A percentile compares a stretch with the other conserved stretches of the same genome.
phyloP scores from a whole-genome alignment of 345 rosid species.

The Anacardium occidentale region DNA sequence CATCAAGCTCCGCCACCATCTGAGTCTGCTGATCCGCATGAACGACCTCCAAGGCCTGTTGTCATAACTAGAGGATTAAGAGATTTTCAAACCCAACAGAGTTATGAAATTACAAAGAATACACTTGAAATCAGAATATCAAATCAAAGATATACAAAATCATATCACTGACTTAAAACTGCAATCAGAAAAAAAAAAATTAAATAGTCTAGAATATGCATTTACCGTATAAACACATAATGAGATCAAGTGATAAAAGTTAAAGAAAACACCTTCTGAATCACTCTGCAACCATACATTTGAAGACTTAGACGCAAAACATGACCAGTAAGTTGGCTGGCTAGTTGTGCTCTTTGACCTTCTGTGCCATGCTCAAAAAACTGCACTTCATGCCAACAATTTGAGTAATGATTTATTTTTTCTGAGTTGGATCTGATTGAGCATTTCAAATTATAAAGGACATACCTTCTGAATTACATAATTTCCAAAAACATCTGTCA shows the following conservation, averaged over 20 bases:
- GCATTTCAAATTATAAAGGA: slow-evolving; percentile 15
- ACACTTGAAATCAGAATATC: slow-evolving; percentile 3
- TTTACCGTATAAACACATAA: not conserved
- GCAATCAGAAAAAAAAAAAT: slow-evolving; percentile 7
- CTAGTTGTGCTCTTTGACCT: slow-evolving; percentile 76
- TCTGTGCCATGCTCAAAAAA: slow-evolving; percentile 87
- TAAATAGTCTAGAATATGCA: not conserved
- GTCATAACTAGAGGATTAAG: slow-evolving; percentile 25
- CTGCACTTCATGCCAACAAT: slow-evolving; percentile 46
- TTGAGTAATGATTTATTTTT: slow-evolving; percentile 12
- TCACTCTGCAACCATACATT: slow-evolving; percentile 99
- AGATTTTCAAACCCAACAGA: not conserved
- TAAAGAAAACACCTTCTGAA: slow-evolving; percentile 71
- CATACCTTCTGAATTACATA: slow-evolving; percentile 90
- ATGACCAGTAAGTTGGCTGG: slow-evolving; percentile 74
- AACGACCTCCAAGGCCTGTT: slow-evolving; percentile 88
- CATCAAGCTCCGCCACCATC: slow-evolving; percentile 89
- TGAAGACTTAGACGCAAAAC: slow-evolving; percentile 87
- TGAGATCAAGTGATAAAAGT: not conserved
- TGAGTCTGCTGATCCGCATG: slow-evolving; percentile 64
- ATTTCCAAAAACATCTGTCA: slow-evolving; percentile 99
- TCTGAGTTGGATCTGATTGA: not conserved
- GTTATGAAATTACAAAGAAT: not conserved
- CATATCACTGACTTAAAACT: not conserved
- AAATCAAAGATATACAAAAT: not conserved